Conservation (phyloP, 225 moss, liverwort and hornwort species). For the Asterella californica region DNA sequence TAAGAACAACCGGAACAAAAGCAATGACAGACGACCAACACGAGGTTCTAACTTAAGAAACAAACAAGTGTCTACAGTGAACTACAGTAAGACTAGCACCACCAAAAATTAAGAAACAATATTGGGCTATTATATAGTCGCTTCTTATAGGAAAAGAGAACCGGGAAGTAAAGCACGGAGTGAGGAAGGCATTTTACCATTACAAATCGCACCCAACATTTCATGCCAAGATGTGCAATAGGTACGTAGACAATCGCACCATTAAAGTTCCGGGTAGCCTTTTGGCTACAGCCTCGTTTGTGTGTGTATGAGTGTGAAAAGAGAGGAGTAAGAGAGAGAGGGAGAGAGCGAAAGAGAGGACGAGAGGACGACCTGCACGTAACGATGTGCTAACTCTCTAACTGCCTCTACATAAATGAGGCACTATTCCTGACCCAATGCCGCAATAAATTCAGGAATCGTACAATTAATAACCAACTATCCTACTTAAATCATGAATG, state of each 20-base stretch:
- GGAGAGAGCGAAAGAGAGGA: too few species aligned
- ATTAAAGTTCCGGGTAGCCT: conserved; percentile 21
- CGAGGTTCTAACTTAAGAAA: too few species aligned
- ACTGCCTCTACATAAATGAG: conserved; percentile 9
- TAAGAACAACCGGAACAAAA: too few species aligned
- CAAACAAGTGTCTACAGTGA: too few species aligned
- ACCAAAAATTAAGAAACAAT: too few species aligned
- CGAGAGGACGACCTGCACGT: conserved; percentile 21
- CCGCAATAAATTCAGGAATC: conserved; percentile 23
- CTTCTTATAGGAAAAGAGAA: neutral
- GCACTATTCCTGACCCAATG: conserved; percentile 29
- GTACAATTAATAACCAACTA: conserved; percentile 23
- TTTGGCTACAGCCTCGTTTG: conserved; percentile 26
- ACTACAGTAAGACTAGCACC: too few species aligned
- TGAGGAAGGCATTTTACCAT: neutral
- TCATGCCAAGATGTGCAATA: conserved; percentile 16
- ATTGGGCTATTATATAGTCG: too few species aligned
- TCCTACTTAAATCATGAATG: conserved; percentile 21
- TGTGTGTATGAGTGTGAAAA: conserved; percentile 17
- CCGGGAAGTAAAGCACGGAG: neutral
- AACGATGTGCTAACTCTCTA: conserved; percentile 19
- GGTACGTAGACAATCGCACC: conserved; percentile 17
- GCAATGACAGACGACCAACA: too few species aligned
- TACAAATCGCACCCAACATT: conserved; percentile 5
- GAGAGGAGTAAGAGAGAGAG: conserved; percentile 10